Percentiles rank a stretch among this genome's conserved stretches.
Evolutionary conservation across 306 rosid species (phyloP).

Genomic region (Mimosa pudica): DNA sequence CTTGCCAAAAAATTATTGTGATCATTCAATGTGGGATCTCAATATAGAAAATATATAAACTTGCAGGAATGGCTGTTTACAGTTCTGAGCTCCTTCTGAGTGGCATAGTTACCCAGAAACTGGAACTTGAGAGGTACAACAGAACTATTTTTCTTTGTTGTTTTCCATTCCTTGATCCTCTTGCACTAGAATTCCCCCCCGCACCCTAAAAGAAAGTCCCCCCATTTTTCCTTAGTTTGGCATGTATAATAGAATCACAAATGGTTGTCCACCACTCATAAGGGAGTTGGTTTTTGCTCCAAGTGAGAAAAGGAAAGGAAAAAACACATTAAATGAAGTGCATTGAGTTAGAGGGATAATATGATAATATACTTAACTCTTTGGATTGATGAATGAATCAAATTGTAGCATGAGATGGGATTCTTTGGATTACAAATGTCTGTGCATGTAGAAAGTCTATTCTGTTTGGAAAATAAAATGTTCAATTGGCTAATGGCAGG

Average conservation of each 20-base stretch:
- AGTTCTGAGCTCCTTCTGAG: conserved; percentile 54
- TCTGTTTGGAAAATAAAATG: not conserved
- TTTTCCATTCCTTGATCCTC: not conserved
- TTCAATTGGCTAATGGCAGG: conserved; percentile 42
- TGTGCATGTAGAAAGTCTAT: conserved; percentile 8
- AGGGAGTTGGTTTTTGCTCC: not conserved
- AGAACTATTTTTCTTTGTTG: conserved; percentile 21
- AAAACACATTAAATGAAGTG: not conserved
- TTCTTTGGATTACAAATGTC: not conserved
- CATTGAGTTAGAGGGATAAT: not conserved
- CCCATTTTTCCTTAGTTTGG: conserved; percentile 6
- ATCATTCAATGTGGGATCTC: not conserved
- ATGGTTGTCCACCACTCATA: conserved; percentile 1
- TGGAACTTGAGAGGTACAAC: conserved; percentile 44
- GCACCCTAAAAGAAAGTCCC: too few relatives aligned
- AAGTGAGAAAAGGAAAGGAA: not conserved
- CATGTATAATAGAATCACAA: not conserved
- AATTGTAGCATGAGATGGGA: conserved; percentile 4
- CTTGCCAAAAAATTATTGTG: conserved; percentile 13
- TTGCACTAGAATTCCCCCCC: not conserved
- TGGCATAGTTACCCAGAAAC: conserved; percentile 53
- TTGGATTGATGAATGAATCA: conserved; percentile 5
- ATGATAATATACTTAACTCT: not conserved
- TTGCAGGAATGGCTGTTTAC: conserved; percentile 48
- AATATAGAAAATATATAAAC: conserved; percentile 3